Base-by-base conservation (phyloP, 768 basidiomycete genomes). In the Serendipita sp. region DNA sequence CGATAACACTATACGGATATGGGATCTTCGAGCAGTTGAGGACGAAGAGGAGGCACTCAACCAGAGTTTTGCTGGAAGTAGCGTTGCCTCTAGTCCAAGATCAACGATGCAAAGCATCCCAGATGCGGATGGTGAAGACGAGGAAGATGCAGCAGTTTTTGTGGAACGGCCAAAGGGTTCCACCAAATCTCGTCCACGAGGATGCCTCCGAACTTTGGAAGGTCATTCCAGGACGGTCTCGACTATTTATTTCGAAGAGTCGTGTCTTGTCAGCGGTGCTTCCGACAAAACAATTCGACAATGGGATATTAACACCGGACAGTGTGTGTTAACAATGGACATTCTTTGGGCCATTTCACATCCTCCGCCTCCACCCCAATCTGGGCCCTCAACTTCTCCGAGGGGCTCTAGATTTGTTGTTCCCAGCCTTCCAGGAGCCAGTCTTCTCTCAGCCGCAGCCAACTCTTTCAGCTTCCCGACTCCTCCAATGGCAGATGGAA, bases 281-380 rank as follows among this genome's bases (percentile, higher is more conserved):
- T 92, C 91, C 2, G 96, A 99, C 77, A 97, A 97, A 75, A 99
- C 96, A 0, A 80, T 99, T 64, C 89, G 96, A 2, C 95, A 98
- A 73, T 99, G 96, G 96, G 96, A 98, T 72, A 82, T 98, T 64
- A 83, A 82, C 18, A 98, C 96, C 0, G 96, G 95, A 4, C 96
- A 98, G 78, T 99, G 96, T 74, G 87, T 98, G 52, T 86, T 96
- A 79, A 95, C 95, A 28, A 99, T 99, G 96, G 96, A 99, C 74
- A 96, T 99, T 68, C 84, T 99, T 30, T 99, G 96, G 96, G 96
- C 95, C 1, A 95, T 98, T 69, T 92, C 91, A 8, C 95, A 98
- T 74, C 85, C 92, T 2, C 80, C 85, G 3, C 70, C 45, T 11
- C 45, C 11, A 46, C 67, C 65, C 63, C 71, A 30, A 44, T 67